Evolutionary conservation across 768 basidiomycete genomes (phyloP), one percentile per base, ranked within the genome.

Genomic region (Kwoniella mangroviensis): DNA sequence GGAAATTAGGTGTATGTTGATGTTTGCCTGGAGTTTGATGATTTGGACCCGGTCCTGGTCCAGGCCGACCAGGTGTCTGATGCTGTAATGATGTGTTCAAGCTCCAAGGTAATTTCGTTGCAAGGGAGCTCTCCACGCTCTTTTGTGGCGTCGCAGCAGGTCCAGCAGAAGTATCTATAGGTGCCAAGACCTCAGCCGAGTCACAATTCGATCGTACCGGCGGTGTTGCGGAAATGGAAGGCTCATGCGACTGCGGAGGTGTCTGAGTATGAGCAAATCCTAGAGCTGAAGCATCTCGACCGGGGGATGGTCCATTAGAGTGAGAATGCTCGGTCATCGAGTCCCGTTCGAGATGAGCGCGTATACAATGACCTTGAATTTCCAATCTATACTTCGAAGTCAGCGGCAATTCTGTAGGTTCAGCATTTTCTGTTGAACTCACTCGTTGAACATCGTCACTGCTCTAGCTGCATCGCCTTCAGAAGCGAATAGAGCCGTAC

Each of bases 391-490:
- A 70, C 34, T 51, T 19, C 24, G 41, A 21, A 17, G 24, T 53
- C 61, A 63, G 52, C 28, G 34, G 45, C 65, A 59, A 45, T 60
- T 43, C 28, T 51, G 13, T 12, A 21, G 28, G 15, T 43, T 43
- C 60, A 19, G 12, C 41, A 42, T 34, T 15, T 17, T 21, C 64
- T 42, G 42, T 28, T 53, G 11, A 85, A 42, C 89, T 80, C 76
- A 95, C 93, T 93, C 94, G 75, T 97, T 92, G 83, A 96, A 96
- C 87, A 93, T 89, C 60, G 87, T 85, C 40, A 94, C 89, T 3
- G 94, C 96, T 15, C 89, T 85, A 70, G 92, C 90, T 2, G 95
- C 92, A 76, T 98, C 95, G 41, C 86, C 85, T 73, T 93, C 91
- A 1, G 88, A 90, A 5, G 91, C 89, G 78, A 92, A 96, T 0